A percentile compares a stretch with the other conserved stretches of the same genome.
Evolutionary conservation across 176 grass and related monocot species (phyloP).

Genomic region (Musa schizocarpa): DNA sequence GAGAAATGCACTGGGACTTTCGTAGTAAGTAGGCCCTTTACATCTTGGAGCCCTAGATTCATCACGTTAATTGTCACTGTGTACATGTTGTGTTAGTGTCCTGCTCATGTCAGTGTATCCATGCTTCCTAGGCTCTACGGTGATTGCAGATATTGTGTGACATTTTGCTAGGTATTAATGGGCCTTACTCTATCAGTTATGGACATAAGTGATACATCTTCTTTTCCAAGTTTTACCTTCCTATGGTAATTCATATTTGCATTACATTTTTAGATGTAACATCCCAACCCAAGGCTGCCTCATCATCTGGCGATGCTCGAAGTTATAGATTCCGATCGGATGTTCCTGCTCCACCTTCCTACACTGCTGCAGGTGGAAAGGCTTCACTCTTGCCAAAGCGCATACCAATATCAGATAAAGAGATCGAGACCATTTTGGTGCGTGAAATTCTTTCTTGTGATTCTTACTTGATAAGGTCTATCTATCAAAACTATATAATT

Average conservation of each 20-base stretch:
- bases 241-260: background rate
- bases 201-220: no score
- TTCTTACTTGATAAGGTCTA: background rate
- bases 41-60: no score
- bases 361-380: slow-evolving; percentile 73
- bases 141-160: no score
- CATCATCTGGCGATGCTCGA: slow-evolving; percentile 37
- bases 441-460: background rate
- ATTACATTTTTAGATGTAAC: slow-evolving; percentile 23
- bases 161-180: no score
- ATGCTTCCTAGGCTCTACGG: no score
- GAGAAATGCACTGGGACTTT: no score
- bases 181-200: no score
- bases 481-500: background rate
- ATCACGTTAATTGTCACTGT: no score
- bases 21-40: no score
- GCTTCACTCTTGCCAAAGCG: slow-evolving; percentile 92
- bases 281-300: slow-evolving; percentile 27
- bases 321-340: slow-evolving; percentile 88
- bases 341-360: slow-evolving; percentile 72
- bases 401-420: slow-evolving; percentile 77
- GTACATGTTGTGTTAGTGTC: no score
- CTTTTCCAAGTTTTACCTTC: no score
- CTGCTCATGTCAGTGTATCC: no score
- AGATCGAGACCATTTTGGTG: slow-evolving; percentile 96